phyloP scores from a whole-genome alignment of 805 yeast genomes.

The Priceomyces castillae region DNA sequence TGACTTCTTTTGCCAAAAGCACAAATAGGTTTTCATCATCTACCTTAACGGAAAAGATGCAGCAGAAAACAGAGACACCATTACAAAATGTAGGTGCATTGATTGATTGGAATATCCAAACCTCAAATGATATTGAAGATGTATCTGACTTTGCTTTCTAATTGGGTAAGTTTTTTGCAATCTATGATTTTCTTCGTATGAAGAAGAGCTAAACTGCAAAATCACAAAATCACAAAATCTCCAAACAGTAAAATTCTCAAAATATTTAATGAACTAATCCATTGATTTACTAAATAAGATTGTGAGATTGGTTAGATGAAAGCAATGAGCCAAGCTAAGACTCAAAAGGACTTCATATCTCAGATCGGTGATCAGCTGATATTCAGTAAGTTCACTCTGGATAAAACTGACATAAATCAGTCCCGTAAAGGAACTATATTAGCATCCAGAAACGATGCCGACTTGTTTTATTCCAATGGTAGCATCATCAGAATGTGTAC shows the following conservation, averaged over 20 bases:
- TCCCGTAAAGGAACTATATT: constrained; percentile 5
- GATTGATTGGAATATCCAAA: neutral
- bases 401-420: neutral
- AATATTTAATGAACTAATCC: neutral
- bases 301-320: neutral
- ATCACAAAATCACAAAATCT: neutral
- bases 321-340: neutral
- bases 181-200: neutral
- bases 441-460: constrained; percentile 18
- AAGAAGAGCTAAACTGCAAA: neutral
- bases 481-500: constrained; percentile 30
- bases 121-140: neutral
- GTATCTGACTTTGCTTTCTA: neutral
- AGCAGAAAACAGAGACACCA: neutral
- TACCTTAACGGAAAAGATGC: neutral
- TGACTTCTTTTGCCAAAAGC: neutral
- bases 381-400: constrained; percentile 9
- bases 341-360: constrained; percentile 5
- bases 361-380: constrained; percentile 11
- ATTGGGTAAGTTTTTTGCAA: neutral
- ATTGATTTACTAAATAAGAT: neutral
- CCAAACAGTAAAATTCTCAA: neutral
- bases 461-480: constrained; percentile 31
- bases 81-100: neutral
- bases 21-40: neutral